Percentiles rank a stretch among this genome's conserved stretches.
Conservation (phyloP, 306 rosid species). For the Prosopis cineraria region DNA sequence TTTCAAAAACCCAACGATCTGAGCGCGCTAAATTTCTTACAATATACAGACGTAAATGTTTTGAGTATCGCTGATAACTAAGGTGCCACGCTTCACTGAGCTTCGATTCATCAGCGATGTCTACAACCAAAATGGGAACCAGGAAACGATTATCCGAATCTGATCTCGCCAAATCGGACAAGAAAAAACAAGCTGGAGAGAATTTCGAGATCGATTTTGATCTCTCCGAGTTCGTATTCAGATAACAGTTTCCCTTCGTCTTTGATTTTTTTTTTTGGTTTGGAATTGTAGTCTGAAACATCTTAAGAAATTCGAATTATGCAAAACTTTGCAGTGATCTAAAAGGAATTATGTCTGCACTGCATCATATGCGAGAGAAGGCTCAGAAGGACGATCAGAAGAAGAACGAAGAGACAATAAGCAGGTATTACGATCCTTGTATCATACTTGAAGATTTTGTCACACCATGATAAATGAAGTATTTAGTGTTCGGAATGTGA, state of each 20-base stretch:
- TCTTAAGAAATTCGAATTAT: not conserved
- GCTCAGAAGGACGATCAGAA: conserved; percentile 90
- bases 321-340: conserved; percentile 58
- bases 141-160: conserved; percentile 61
- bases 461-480: not conserved
- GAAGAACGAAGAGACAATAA: conserved; percentile 95
- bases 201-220: conserved; percentile 60
- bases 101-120: conserved; percentile 49
- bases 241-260: not conserved
- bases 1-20: not conserved
- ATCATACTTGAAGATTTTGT: conserved; percentile 17
- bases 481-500: not conserved
- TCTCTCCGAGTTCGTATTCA: conserved; percentile 63
- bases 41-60: too few relatives aligned
- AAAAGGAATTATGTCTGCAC: conserved; percentile 81
- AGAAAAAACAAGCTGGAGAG: conserved; percentile 48
- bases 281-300: conserved; percentile 17
- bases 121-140: conserved; percentile 50
- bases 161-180: conserved; percentile 47
- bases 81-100: conserved; percentile 21
- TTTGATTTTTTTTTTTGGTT: not conserved
- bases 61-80: not conserved
- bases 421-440: conserved; percentile 55
- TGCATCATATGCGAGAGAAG: conserved; percentile 78
- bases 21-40: not conserved